A percentile compares a stretch with the other conserved stretches of the same genome.
Evolutionary conservation across 2,329 filamentous ascomycete genomes (phyloP).

Genomic region (Apiospora koreana): DNA sequence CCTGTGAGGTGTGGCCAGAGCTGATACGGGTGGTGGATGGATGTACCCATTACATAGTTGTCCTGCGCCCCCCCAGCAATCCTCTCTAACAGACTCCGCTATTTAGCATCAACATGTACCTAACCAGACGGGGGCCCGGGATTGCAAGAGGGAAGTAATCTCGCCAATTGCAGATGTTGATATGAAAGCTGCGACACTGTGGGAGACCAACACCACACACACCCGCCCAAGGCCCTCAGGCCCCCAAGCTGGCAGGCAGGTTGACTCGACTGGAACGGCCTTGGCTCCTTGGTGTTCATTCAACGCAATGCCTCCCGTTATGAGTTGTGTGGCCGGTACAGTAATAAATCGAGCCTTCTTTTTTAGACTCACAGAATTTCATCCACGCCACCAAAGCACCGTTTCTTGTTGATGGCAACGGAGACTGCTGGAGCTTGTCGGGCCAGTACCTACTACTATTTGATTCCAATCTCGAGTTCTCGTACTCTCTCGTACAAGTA

Average conservation of each 20-base stretch:
- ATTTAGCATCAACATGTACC: slow-evolving; percentile 1
- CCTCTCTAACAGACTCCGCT: slow-evolving; percentile 3
- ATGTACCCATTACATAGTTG: slow-evolving; percentile 2
- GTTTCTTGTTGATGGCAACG: neutral
- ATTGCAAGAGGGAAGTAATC: slow-evolving; percentile 24
- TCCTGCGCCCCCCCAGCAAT: neutral
- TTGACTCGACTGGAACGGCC: neutral
- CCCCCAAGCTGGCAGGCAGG: neutral
- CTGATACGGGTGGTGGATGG: neutral
- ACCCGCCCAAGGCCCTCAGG: no score
- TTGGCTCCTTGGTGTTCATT: neutral
- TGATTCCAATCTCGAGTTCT: neutral
- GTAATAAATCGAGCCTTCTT: neutral
- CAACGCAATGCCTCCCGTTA: neutral
- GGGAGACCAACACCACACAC: neutral
- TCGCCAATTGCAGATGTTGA: slow-evolving; percentile 27
- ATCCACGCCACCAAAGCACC: neutral
- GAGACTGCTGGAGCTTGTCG: neutral
- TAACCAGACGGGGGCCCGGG: slow-evolving; percentile 22
- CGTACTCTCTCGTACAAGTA: neutral
- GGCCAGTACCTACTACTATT: neutral
- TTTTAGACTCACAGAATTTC: neutral
- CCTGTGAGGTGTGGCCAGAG: slow-evolving; percentile 10
- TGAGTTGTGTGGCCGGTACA: neutral
- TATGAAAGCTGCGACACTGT: slow-evolving; percentile 27